Evolutionary conservation across 768 basidiomycete genomes (phyloP).

Genomic region (Sporobolomyces phaffii): DNA sequence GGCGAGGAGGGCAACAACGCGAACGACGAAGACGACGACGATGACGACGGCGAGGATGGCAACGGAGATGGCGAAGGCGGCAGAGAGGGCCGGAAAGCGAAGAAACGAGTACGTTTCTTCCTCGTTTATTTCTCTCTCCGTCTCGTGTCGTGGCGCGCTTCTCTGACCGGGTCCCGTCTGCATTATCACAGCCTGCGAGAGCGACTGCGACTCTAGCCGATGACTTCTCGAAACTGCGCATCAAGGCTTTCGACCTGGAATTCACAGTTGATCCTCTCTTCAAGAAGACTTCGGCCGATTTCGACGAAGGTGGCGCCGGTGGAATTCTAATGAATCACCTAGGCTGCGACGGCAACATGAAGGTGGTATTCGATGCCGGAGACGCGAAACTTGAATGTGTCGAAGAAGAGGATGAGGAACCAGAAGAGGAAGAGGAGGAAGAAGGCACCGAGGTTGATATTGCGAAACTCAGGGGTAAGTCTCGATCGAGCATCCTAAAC

Average conservation of each 20-base stretch:
- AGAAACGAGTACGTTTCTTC: conserved; percentile 45
- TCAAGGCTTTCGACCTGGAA: conserved; percentile 90
- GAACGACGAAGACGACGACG: background rate
- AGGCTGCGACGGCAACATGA: conserved; percentile 70
- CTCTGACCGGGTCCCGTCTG: background rate
- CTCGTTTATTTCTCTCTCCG: background rate
- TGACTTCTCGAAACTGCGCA: conserved; percentile 67
- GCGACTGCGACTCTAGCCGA: conserved; percentile 76
- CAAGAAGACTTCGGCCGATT: conserved; percentile 94
- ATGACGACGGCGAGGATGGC: conserved; percentile 49
- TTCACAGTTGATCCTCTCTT: conserved; percentile 95
- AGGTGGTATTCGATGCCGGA: conserved; percentile 66
- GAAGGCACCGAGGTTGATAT: conserved; percentile 15
- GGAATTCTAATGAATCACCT: conserved; percentile 97
- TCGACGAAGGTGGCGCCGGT: conserved; percentile 95
- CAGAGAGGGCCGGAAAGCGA: conserved; percentile 64
- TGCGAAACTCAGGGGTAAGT: conserved; percentile 9
- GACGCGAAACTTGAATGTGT: conserved; percentile 30
- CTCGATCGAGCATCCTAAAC: too few species aligned
- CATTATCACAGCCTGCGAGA: conserved; percentile 2
- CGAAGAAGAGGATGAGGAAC: conserved; percentile 14
- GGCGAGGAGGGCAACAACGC: conserved; percentile 52
- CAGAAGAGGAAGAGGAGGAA: conserved; percentile 3
- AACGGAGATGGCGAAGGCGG: conserved; percentile 59
- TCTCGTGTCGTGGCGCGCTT: background rate